These are phyloP conservation scores for Ambrosia trifida DNA, from an alignment of 129 eudicot genomes.

Conservation along the genomic window DNA sequence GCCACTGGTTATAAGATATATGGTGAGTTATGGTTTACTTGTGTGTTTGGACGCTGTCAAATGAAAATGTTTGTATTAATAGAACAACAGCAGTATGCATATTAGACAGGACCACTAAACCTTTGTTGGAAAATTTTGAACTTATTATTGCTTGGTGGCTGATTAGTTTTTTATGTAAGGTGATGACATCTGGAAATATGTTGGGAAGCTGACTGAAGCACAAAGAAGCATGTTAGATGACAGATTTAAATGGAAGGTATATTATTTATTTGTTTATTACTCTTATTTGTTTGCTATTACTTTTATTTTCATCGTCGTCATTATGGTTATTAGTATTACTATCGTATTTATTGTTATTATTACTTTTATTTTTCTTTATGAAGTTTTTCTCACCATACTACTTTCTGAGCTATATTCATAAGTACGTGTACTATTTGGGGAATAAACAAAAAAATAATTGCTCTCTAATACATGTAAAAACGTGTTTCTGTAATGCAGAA, in stretches of 20 bases:
- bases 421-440: background rate
- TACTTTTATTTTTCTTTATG: background rate
- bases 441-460: background rate
- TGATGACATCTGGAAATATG: conserved; percentile 95
- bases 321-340: background rate
- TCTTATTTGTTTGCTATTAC: background rate
- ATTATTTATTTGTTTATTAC: background rate
- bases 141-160: conserved; percentile 3
- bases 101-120: background rate
- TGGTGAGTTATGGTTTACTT: conserved; percentile 51
- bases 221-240: conserved; percentile 98
- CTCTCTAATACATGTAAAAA: background rate
- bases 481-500: background rate
- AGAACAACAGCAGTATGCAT: background rate
- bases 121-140: background rate
- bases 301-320: background rate
- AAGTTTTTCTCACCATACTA: background rate
- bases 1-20: conserved; percentile 92
- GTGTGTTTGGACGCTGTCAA: background rate
- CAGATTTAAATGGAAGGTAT: conserved; percentile 89
- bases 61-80: background rate
- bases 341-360: background rate
- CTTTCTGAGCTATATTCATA: conserved; percentile 1
- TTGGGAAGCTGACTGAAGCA: conserved; percentile 92
- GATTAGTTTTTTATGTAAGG: conserved; percentile 38